A percentile compares a stretch with the other conserved stretches of the same genome.
Conservation (phyloP, 176 grass and related monocot genomes). For the Triticum urartu region DNA sequence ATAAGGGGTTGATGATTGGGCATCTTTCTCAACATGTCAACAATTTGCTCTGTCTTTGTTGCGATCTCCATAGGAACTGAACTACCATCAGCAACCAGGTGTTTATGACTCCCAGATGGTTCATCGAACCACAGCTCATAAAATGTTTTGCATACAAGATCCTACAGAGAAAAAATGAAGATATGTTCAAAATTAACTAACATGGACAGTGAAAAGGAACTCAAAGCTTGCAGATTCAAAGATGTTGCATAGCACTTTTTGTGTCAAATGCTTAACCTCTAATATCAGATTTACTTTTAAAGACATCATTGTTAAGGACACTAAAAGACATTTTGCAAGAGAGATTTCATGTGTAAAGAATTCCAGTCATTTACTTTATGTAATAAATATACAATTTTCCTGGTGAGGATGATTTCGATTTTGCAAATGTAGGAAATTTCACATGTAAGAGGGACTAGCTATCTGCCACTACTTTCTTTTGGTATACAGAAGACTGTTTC, state of each 20-base stretch:
- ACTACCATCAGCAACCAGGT: constrained; percentile 92
- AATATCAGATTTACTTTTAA: constrained; percentile 12
- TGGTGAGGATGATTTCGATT: constrained; percentile 2
- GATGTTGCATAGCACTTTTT: constrained; percentile 19
- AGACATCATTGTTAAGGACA: not conserved
- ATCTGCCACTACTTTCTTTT: not conserved
- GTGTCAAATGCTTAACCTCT: not conserved
- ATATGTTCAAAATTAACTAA: constrained; percentile 26
- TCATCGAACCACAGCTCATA: constrained; percentile 98
- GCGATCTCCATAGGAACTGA: constrained; percentile 97
- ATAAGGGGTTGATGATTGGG: constrained; percentile 89
- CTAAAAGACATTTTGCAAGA: not conserved
- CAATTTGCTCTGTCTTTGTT: constrained; percentile 98
- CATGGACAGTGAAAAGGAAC: not conserved
- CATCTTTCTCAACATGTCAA: constrained; percentile 98
- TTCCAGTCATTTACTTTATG: constrained; percentile 4
- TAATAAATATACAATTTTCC: not conserved
- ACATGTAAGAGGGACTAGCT: constrained; percentile 24
- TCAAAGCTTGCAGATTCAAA: constrained; percentile 30
- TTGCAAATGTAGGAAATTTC: not conserved
- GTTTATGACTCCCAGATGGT: constrained; percentile 85
- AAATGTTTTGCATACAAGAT: constrained; percentile 99
- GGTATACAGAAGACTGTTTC: not conserved
- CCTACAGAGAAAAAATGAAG: constrained; percentile 48
- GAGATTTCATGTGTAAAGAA: not conserved